Base-by-base conservation (phyloP, 805 yeast genomes). In the Maudiozyma serrabonitensis region DNA sequence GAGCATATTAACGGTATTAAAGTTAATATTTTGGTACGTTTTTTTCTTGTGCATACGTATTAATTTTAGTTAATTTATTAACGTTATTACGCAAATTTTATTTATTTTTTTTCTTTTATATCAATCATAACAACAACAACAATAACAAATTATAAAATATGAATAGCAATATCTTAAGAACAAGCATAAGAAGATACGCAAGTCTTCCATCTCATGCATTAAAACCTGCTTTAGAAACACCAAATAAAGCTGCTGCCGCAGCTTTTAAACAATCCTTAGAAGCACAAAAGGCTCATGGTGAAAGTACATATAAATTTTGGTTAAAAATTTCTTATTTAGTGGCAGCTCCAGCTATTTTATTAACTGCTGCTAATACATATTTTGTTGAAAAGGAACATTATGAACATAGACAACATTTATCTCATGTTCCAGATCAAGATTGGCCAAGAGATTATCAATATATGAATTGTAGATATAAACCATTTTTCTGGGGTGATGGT, bases 401-500 rank as follows among this genome's bases (percentile, higher is more conserved):
- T 59, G 78, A 82, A 63, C 99, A 93, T 78, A 81, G 93, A 75
- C 78, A 76, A 68, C 93, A 85, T 71, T 73, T 80, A 62, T 66
- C 70, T 46, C 74, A 75, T 61, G 73, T 87, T 51, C 69, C 88
- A 34, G 97, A 90, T 68, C 91, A 84, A 60, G 95, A 90, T 67
- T 87, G 95, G 89, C 97, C 97, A 64, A 73, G 69, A 54, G 93
- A 85, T 72, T 87, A 87, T 75, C 90, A 82, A 62, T 93, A 80
- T 81, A 90, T 84, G 78, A 93, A 93, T 79, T 70, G 89, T 61
- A 87, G 98, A 81, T 68, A 69, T 67, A 83, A 81, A 70, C 82
- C 85, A 68, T 91, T 80, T 80, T 91, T 89, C 84, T 93, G 98
- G 98, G 99, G 99, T 67, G 91, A 93, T 68, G 98, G 99, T 69